phyloP scores from a whole-genome alignment of 2,329 filamentous ascomycete species.

The Arachnomyces sp. region DNA sequence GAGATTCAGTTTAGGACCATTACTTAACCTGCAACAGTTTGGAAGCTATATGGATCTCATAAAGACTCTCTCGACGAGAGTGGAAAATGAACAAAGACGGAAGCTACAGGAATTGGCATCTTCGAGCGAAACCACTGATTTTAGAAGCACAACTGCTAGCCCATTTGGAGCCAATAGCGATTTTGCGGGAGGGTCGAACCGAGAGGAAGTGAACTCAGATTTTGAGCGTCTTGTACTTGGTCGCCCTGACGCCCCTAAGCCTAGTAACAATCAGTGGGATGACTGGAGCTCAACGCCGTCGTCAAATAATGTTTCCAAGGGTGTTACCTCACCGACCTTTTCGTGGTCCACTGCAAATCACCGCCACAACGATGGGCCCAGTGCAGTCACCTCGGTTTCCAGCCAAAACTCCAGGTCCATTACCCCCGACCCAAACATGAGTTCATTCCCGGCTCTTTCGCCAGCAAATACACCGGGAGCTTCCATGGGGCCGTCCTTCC shows the following conservation, averaged over 20 bases:
- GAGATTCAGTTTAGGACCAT: conserved; percentile 81
- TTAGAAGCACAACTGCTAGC: conserved; percentile 21
- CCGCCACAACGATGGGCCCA: conserved; percentile 9
- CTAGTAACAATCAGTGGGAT: conserved; percentile 26
- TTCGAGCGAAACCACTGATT: conserved; percentile 43
- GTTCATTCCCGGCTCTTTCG: conserved; percentile 39
- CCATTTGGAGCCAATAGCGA: conserved; percentile 21
- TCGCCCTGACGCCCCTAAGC: conserved; percentile 37
- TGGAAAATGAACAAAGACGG: conserved; percentile 80
- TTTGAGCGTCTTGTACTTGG: conserved; percentile 89
- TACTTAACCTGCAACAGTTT: conserved; percentile 82
- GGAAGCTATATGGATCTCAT: conserved; percentile 84
- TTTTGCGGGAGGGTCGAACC: conserved; percentile 42
- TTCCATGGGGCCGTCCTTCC: conserved; percentile 18
- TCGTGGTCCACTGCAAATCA: conserved; percentile 33
- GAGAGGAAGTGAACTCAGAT: conserved; percentile 55
- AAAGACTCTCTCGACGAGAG: conserved; percentile 64
- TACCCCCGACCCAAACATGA: conserved; percentile 44
- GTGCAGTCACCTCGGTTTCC: conserved; percentile 13
- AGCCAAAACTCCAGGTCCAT: conserved; percentile 36
- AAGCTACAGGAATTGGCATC: conserved; percentile 79
- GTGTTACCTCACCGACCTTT: conserved; percentile 29
- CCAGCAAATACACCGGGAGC: conserved; percentile 29
- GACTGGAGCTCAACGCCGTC: conserved; percentile 22
- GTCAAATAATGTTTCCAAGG: conserved; percentile 19